These are phyloP conservation scores for Glutinoglossum americanum DNA, from an alignment of 495 filamentous ascomycete species.

Conservation along the genomic window DNA sequence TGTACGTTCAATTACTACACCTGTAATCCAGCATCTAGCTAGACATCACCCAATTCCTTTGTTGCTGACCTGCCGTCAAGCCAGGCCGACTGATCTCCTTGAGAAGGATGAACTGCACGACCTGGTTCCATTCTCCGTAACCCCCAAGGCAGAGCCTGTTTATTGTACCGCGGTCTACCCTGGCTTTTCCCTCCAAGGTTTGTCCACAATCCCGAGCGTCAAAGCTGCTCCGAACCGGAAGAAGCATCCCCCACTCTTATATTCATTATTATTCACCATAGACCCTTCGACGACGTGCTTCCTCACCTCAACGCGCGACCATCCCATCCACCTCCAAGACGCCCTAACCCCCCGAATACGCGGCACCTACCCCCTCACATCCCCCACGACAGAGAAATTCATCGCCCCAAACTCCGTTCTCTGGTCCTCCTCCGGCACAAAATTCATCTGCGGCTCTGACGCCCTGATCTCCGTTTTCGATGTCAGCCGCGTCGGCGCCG, in stretches of 20 bases:
- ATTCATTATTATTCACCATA: too few relatives aligned
- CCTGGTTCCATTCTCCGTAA: constrained; percentile 37
- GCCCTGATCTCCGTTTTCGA: constrained; percentile 64
- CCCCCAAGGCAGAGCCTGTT: constrained; percentile 43
- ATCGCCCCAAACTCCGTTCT: constrained; percentile 53
- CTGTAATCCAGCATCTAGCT: not conserved
- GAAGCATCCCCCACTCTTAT: too few relatives aligned
- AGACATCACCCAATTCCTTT: not conserved
- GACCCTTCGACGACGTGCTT: constrained; percentile 40
- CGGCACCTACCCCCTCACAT: constrained; percentile 49
- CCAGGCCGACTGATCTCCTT: constrained; percentile 44
- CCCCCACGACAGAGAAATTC: constrained; percentile 57
- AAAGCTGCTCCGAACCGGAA: too few relatives aligned
- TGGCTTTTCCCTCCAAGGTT: constrained; percentile 24
- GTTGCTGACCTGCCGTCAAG: not conserved
- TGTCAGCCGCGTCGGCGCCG: constrained; percentile 37
- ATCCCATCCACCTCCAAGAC: constrained; percentile 56
- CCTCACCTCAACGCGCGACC: constrained; percentile 30
- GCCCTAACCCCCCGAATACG: constrained; percentile 24
- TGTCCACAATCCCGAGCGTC: not conserved
- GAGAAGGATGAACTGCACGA: constrained; percentile 24
- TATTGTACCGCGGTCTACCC: constrained; percentile 54
- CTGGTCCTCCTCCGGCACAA: constrained; percentile 35
- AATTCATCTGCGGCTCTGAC: constrained; percentile 52
- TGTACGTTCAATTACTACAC: constrained; percentile 22